These are phyloP conservation scores for Sclerotiophoma versabilis DNA, from an alignment of 2,329 filamentous ascomycete species.

Conservation along the genomic window DNA sequence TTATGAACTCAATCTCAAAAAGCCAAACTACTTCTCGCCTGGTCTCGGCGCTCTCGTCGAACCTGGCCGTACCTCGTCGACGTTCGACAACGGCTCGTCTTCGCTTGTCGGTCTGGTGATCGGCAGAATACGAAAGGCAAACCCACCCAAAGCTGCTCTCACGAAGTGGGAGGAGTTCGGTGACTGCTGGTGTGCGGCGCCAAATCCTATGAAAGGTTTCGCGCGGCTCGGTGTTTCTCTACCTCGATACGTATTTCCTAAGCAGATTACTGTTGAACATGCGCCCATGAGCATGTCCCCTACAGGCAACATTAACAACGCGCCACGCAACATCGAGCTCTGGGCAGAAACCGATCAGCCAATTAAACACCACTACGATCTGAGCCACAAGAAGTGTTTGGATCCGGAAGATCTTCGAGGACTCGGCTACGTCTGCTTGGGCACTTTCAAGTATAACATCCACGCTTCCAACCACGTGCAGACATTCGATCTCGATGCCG, in stretches of 20 bases:
- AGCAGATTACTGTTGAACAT: slow-evolving; percentile 56
- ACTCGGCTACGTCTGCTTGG: slow-evolving; percentile 51
- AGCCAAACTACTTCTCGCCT: slow-evolving; percentile 75
- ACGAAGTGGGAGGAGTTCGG: slow-evolving; percentile 76
- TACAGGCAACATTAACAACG: slow-evolving; percentile 47
- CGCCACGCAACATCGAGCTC: slow-evolving; percentile 54
- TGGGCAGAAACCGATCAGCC: slow-evolving; percentile 51
- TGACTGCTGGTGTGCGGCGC: slow-evolving; percentile 83
- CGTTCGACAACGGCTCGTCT: slow-evolving; percentile 29
- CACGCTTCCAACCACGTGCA: slow-evolving; percentile 52
- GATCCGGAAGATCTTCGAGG: slow-evolving; percentile 17
- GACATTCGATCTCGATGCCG: slow-evolving; percentile 47
- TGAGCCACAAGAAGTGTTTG: slow-evolving; percentile 23
- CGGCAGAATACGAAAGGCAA: slow-evolving; percentile 20
- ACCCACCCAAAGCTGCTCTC: slow-evolving; percentile 65
- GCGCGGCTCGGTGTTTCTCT: slow-evolving; percentile 68
- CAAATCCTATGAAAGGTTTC: slow-evolving; percentile 58
- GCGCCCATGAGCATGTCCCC: slow-evolving; percentile 49
- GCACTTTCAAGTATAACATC: slow-evolving; percentile 52
- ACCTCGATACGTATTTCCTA: slow-evolving; percentile 46
- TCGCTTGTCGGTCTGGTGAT: neutral
- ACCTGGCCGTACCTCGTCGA: slow-evolving; percentile 64
- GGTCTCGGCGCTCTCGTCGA: slow-evolving; percentile 73
- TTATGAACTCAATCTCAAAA: slow-evolving; percentile 41
- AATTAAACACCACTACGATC: slow-evolving; percentile 24